Evolutionary conservation across 768 basidiomycete species (phyloP).

Genomic region (Suillus cothurnatus): DNA sequence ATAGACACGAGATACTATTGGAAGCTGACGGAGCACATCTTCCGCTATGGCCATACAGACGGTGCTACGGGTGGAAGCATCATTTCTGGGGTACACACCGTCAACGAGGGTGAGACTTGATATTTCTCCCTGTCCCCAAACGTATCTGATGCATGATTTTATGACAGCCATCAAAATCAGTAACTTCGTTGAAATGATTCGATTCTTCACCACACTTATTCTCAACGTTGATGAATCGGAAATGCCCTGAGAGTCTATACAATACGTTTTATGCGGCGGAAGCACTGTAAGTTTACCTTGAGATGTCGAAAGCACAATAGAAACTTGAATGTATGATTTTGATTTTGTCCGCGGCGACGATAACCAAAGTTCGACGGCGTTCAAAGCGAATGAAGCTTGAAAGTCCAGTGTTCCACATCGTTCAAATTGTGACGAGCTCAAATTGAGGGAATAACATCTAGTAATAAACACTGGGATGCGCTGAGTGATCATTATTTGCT

Average conservation of each 20-base stretch:
- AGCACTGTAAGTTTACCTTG: too few relatives aligned
- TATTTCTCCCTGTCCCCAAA: background rate
- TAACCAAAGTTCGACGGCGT: too few relatives aligned
- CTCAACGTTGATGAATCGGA: slow-evolving; percentile 66
- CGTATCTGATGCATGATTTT: background rate
- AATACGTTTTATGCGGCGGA: background rate
- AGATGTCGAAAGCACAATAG: too few relatives aligned
- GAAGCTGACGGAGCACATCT: slow-evolving; percentile 57
- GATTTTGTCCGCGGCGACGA: too few relatives aligned
- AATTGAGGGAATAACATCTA: too few relatives aligned
- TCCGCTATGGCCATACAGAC: slow-evolving; percentile 58
- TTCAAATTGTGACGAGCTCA: too few relatives aligned
- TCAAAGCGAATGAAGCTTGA: too few relatives aligned
- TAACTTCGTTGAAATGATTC: slow-evolving; percentile 62
- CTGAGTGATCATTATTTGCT: too few relatives aligned
- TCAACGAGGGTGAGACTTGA: slow-evolving; percentile 62
- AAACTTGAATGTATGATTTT: too few relatives aligned
- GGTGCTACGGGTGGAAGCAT: slow-evolving; percentile 31
- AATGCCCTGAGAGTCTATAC: slow-evolving; percentile 6
- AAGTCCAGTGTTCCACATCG: too few relatives aligned
- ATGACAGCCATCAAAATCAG: slow-evolving; percentile 50
- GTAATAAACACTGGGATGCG: too few relatives aligned
- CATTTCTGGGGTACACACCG: slow-evolving; percentile 59
- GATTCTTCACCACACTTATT: slow-evolving; percentile 68
- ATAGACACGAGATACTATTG: slow-evolving; percentile 49